These are phyloP conservation scores for Trametes elegans DNA, from an alignment of 768 basidiomycete species.

Conservation along the genomic window DNA sequence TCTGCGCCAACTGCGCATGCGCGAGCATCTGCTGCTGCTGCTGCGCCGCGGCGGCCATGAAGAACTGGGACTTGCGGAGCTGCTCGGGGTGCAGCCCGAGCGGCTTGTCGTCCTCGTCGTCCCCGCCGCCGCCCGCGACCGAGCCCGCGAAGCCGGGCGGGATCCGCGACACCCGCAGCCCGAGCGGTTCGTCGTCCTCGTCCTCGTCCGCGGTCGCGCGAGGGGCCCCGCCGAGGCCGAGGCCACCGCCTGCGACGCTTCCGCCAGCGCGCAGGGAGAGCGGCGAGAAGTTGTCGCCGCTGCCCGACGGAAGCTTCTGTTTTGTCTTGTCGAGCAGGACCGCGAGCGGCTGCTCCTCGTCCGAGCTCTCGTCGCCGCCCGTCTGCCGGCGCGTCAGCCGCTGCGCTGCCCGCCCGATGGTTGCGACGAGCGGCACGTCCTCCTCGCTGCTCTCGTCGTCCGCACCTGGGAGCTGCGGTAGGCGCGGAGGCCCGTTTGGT, in stretches of 20 bases:
- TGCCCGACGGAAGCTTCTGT: slow-evolving; percentile 42
- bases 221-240: no score
- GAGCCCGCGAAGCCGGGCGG: slow-evolving; percentile 17
- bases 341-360: slow-evolving; percentile 73
- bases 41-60: slow-evolving; percentile 52
- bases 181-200: slow-evolving; percentile 72
- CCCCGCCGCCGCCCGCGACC: slow-evolving; percentile 25
- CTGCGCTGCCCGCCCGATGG: slow-evolving; percentile 53
- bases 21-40: slow-evolving; percentile 66
- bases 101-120: slow-evolving; percentile 67
- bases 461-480: slow-evolving; percentile 17
- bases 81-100: slow-evolving; percentile 77
- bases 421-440: slow-evolving; percentile 71
- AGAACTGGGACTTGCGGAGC: slow-evolving; percentile 63
- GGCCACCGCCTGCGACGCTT: slow-evolving; percentile 20
- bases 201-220: no score
- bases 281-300: slow-evolving; percentile 32
- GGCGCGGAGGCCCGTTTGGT: slow-evolving; percentile 18
- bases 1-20: slow-evolving; percentile 61
- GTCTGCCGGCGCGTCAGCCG: slow-evolving; percentile 37
- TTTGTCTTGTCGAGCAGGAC: slow-evolving; percentile 50
- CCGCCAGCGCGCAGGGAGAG: slow-evolving; percentile 11
- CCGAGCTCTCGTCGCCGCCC: slow-evolving; percentile 38
- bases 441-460: slow-evolving; percentile 68
- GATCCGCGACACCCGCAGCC: slow-evolving; percentile 75